Evolutionary conservation across 2,329 filamentous ascomycete genomes (phyloP), one percentile per base, ranked within the genome.

Genomic region (Pseudogymnoascus verrucosus): DNA sequence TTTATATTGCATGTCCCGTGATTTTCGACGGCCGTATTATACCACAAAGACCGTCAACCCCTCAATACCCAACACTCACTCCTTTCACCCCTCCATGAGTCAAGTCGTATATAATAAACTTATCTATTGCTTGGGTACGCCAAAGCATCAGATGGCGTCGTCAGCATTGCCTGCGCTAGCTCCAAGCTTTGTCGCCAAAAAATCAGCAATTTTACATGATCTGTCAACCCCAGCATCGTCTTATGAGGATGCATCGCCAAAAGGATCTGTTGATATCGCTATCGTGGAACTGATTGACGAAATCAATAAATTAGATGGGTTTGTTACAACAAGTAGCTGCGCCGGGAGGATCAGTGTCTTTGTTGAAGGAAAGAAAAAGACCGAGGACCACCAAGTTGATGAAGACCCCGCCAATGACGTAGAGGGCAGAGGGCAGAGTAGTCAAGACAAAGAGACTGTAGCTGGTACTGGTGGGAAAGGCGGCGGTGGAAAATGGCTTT

Each of bases 261-360:
- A 97, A 78, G 93, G 93, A 14, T 89, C 87, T 0, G 84, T 98
- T 19, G 93, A 98, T 74, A 84, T 79, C 59, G 89, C 86, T 0
- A 92, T 98, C 68, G 83, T 88, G 57, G 81, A 87, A 21, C 79
- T 97, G 62, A 92, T 98, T 65, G 81, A 82, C 61, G 85, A 89
- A 68, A 88, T 98, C 73, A 98, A 98, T 75, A 74, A 71, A 1
- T 72, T 88, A 5, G 82, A 87, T 1, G 91, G 90, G 1, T 83
- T 93, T 42, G 91, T 96, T 36, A 97, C 93, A 1, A 97, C 93
- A 2, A 96, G 92, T 76, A 96, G 92, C 75, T 98, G 93, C 74
- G 90, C 91, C 1, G 93, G 93, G 0, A 82, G 93, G 62, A 84
- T 96, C 57, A 93, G 89, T 67, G 89, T 97, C 3, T 98, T 96